Percentiles rank a stretch among this genome's conserved stretches.
Evolutionary conservation across 1,139 yeast species (phyloP).

Genomic region (Blastobotrys buckinghamii): DNA sequence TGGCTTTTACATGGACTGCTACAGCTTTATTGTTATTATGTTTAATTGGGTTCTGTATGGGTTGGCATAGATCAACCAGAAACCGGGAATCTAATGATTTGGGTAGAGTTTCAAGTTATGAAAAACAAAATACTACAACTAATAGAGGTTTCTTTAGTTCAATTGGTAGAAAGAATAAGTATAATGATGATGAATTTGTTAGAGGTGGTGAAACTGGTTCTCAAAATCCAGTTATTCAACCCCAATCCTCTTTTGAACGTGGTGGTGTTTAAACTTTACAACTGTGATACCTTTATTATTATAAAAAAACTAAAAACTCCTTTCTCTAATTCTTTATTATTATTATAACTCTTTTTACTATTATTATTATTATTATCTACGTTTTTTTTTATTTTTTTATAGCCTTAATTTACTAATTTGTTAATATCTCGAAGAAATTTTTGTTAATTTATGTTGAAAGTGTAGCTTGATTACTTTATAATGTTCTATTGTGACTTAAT

Average conservation of each 20-base stretch:
- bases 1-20: constrained; percentile 63
- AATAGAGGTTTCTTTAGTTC: constrained; percentile 16
- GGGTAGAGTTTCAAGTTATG: neutral
- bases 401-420: too few species aligned
- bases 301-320: neutral
- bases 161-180: constrained; percentile 11
- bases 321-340: too few species aligned
- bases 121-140: neutral
- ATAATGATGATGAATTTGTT: constrained; percentile 7
- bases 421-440: too few species aligned
- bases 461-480: too few species aligned
- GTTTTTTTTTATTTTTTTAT: too few species aligned
- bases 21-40: constrained; percentile 42
- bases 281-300: neutral
- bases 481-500: too few species aligned
- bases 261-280: neutral
- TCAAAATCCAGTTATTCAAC: constrained; percentile 21
- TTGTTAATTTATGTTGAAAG: too few species aligned
- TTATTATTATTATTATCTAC: too few species aligned
- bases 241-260: constrained; percentile 21
- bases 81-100: neutral
- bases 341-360: too few species aligned
- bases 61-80: constrained; percentile 21
- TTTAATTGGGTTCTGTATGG: constrained; percentile 30
- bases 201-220: constrained; percentile 16